These are phyloP conservation scores for Helminthosporium solani DNA, from an alignment of 2,329 filamentous ascomycete species.

Conservation along the genomic window DNA sequence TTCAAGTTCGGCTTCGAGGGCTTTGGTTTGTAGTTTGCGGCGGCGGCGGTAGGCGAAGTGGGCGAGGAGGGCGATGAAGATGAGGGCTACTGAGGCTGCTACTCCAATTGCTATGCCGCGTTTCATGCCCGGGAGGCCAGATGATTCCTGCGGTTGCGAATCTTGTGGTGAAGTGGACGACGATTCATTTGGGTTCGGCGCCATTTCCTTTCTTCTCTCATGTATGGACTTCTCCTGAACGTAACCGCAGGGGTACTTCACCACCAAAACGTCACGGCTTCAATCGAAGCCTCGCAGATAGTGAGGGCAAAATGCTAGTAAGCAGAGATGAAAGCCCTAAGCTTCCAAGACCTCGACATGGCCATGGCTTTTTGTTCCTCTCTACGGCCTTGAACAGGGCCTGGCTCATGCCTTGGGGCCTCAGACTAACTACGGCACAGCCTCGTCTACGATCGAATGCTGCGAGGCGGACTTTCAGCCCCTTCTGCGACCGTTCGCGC, in stretches of 20 bases:
- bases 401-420: neutral
- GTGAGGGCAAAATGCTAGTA: too few relatives aligned
- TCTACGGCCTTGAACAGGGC: neutral
- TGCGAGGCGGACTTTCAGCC: slow-evolving; percentile 1
- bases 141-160: neutral
- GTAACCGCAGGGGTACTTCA: too few relatives aligned
- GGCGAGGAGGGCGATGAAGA: slow-evolving; percentile 24
- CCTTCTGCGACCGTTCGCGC: neutral
- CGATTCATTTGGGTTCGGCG: slow-evolving; percentile 1
- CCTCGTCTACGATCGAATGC: neutral
- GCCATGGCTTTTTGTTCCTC: neutral
- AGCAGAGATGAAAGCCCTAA: too few relatives aligned
- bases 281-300: too few relatives aligned
- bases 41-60: slow-evolving; percentile 24
- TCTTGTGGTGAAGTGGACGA: slow-evolving; percentile 1
- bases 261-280: too few relatives aligned
- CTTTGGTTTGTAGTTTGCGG: slow-evolving; percentile 10
- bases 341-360: neutral
- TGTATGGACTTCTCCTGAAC: too few relatives aligned
- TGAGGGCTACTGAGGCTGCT: slow-evolving; percentile 22
- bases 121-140: slow-evolving; percentile 30
- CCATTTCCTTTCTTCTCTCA: too few relatives aligned
- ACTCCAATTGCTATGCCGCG: slow-evolving; percentile 32
- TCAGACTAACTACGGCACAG: neutral
- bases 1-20: slow-evolving; percentile 1